Conservation (phyloP, 352 stramenopile genomes). For the Phytophthora tentaculata region DNA sequence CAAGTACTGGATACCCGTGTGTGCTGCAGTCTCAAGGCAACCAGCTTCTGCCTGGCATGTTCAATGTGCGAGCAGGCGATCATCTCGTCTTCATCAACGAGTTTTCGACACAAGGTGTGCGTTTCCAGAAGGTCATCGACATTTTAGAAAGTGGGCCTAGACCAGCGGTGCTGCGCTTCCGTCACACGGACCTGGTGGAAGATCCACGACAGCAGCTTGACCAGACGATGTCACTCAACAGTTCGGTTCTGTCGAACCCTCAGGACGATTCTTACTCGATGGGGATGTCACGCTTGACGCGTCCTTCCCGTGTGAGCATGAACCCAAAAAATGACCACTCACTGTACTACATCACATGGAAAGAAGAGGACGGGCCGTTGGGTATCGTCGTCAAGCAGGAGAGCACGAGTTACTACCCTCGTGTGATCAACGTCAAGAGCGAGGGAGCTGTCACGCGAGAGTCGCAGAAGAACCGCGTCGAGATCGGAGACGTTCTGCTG, state of each 20-base stretch:
- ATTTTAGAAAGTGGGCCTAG: slow-evolving; percentile 83
- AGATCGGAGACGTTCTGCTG: slow-evolving; percentile 81
- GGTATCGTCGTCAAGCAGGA: slow-evolving; percentile 90
- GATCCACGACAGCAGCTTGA: slow-evolving; percentile 46
- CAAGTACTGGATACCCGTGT: slow-evolving; percentile 75
- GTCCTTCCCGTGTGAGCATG: slow-evolving; percentile 74
- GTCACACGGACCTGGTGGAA: slow-evolving; percentile 78
- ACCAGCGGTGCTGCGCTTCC: slow-evolving; percentile 81
- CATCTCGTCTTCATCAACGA: slow-evolving; percentile 89
- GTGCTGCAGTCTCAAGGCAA: slow-evolving; percentile 85
- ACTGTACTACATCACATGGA: slow-evolving; percentile 91
- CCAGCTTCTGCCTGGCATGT: slow-evolving; percentile 80
- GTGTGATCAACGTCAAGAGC: slow-evolving; percentile 90
- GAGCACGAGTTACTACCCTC: slow-evolving; percentile 86
- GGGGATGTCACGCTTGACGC: slow-evolving; percentile 69
- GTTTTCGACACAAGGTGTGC: slow-evolving; percentile 81
- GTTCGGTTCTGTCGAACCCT: slow-evolving; percentile 58
- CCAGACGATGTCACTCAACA: slow-evolving; percentile 22
- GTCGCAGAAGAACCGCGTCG: slow-evolving; percentile 85
- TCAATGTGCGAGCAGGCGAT: slow-evolving; percentile 83
- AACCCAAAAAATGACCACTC: slow-evolving; percentile 87
- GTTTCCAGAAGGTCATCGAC: slow-evolving; percentile 89
- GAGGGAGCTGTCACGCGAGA: slow-evolving; percentile 82
- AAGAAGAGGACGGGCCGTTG: slow-evolving; percentile 84
- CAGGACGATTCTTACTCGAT: slow-evolving; percentile 75